Percentiles rank a stretch among this genome's conserved stretches.
phyloP scores from a whole-genome alignment of 768 basidiomycete genomes.

The Phaeotremella skinneri region DNA sequence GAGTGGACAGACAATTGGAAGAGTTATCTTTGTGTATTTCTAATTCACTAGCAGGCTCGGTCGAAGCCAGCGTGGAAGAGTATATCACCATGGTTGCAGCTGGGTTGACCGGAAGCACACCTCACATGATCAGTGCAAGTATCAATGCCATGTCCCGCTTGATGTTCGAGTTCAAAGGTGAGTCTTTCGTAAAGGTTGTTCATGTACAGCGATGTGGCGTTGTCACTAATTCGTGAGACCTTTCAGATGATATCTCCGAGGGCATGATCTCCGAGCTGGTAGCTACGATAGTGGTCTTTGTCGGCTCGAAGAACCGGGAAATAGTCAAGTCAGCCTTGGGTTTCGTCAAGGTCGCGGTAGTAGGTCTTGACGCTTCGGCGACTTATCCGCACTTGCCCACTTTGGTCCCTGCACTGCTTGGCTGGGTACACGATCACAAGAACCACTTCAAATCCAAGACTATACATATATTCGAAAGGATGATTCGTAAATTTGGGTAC shows the following conservation, averaged over 20 bases:
- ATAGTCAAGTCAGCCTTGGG: conserved; percentile 96
- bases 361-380: conserved; percentile 70
- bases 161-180: conserved; percentile 94
- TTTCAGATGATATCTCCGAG: conserved; percentile 64
- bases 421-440: conserved; percentile 96
- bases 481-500: conserved; percentile 86
- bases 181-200: conserved; percentile 19
- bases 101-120: conserved; percentile 85
- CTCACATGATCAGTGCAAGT: conserved; percentile 98
- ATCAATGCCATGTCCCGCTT: conserved; percentile 90
- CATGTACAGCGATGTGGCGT: not conserved
- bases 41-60: conserved; percentile 54
- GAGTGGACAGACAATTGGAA: no score
- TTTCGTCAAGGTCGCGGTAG: conserved; percentile 87
- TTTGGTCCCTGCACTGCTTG: conserved; percentile 78
- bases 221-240: not conserved
- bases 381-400: conserved; percentile 72
- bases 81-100: conserved; percentile 96
- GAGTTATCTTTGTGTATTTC: not conserved
- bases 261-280: conserved; percentile 80
- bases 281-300: conserved; percentile 80
- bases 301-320: conserved; percentile 86
- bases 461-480: conserved; percentile 92
- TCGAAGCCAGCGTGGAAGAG: conserved; percentile 72
- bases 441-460: conserved; percentile 98